A percentile compares a stretch with the other conserved stretches of the same genome.
phyloP scores from a whole-genome alignment of 495 filamentous ascomycete genomes.

The Hypoxylon fuscum region DNA sequence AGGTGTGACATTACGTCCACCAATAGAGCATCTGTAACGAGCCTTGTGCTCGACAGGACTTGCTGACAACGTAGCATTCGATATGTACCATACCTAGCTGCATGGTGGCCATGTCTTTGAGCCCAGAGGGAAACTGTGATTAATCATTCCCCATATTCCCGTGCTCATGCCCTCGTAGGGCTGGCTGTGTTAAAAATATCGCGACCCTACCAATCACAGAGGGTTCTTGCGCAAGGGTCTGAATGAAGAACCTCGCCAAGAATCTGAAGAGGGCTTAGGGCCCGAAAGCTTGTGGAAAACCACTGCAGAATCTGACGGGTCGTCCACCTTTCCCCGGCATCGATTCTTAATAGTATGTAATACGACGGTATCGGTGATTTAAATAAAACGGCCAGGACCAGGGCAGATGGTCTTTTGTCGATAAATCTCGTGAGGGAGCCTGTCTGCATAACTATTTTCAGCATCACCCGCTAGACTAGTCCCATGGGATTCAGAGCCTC shows the following conservation, averaged over 20 bases:
- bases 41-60: conserved; percentile 7
- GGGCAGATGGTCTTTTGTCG: conserved; percentile 1
- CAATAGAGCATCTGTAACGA: conserved; percentile 19
- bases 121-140: not conserved
- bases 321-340: not conserved
- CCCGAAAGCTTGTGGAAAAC: not conserved
- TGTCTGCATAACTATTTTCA: conserved; percentile 9
- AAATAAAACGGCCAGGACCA: conserved; percentile 6
- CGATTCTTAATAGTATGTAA: conserved; percentile 14
- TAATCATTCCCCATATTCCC: conserved; percentile 1
- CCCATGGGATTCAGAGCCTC: not conserved
- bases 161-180: conserved; percentile 12
- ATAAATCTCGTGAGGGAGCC: not conserved
- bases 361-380: conserved; percentile 1
- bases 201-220: conserved; percentile 18
- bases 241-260: conserved; percentile 13
- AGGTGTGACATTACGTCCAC: conserved; percentile 2
- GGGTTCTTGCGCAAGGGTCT: conserved; percentile 6
- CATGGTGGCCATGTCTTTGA: conserved; percentile 22
- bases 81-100: conserved; percentile 9
- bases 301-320: conserved; percentile 7
- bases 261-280: not conserved
- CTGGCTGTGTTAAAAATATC: conserved; percentile 36
- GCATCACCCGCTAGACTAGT: not conserved
- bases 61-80: conserved; percentile 29